These are phyloP conservation scores for Candida hungchunana DNA, from an alignment of 805 yeast genomes.

Conservation along the genomic window DNA sequence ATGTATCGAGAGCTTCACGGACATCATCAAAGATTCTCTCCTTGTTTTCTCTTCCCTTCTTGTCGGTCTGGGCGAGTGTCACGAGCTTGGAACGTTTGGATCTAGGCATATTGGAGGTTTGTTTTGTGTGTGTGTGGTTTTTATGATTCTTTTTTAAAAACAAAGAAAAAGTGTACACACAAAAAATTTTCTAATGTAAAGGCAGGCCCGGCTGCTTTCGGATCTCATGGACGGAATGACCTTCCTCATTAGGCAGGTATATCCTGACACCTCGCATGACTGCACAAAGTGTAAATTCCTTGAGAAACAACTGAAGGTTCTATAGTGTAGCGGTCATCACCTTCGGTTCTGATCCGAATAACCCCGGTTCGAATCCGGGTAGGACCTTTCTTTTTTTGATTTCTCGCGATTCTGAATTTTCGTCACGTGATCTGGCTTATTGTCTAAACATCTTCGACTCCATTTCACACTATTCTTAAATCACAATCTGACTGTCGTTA, in stretches of 20 bases:
- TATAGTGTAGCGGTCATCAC: conserved; percentile 30
- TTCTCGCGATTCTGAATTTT: too few relatives aligned
- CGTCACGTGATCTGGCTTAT: too few relatives aligned
- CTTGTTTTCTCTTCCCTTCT: conserved; percentile 91
- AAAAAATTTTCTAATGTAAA: too few relatives aligned
- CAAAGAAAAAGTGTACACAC: too few relatives aligned
- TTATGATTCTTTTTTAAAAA: too few relatives aligned
- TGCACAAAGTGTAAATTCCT: neutral
- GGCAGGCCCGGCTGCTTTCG: too few relatives aligned
- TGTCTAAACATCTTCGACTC: too few relatives aligned
- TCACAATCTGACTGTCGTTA: too few relatives aligned
- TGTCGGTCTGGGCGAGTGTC: conserved; percentile 92
- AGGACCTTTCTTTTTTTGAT: conserved; percentile 21
- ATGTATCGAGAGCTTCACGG: conserved; percentile 73
- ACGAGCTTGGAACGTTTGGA: conserved; percentile 95
- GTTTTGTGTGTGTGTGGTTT: neutral
- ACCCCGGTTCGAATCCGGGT: conserved; percentile 34
- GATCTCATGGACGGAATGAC: too few relatives aligned
- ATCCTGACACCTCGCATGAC: neutral
- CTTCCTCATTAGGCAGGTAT: too few relatives aligned
- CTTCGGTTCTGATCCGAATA: conserved; percentile 31
- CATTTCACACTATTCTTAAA: too few relatives aligned
- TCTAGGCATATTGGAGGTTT: conserved; percentile 70
- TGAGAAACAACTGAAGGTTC: conserved; percentile 6
- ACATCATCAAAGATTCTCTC: conserved; percentile 88